Percentiles rank a stretch among this genome's conserved stretches.
phyloP scores from a whole-genome alignment of 495 filamentous ascomycete genomes.

The Talaromyces ruber region DNA sequence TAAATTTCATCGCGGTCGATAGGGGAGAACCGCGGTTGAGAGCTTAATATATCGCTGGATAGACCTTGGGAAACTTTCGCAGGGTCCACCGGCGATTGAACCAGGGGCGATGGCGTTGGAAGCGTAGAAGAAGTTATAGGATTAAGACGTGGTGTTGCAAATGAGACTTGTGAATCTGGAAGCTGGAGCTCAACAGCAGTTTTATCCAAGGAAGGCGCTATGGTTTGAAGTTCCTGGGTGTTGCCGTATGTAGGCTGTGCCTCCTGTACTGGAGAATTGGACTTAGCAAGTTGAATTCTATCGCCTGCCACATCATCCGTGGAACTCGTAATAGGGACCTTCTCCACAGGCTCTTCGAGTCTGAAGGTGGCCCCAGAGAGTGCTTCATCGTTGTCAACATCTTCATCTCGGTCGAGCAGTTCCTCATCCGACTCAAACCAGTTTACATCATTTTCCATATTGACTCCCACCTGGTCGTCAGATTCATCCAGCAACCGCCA shows the following conservation, averaged over 20 bases:
- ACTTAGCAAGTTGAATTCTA: constrained; percentile 11
- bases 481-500: constrained; percentile 68
- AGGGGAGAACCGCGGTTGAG: constrained; percentile 8
- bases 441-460: constrained; percentile 5
- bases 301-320: constrained; percentile 13
- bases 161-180: constrained; percentile 16
- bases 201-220: neutral
- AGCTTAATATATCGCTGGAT: neutral
- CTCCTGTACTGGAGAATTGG: constrained; percentile 1
- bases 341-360: neutral
- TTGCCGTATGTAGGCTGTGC: constrained; percentile 5
- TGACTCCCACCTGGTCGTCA: constrained; percentile 50
- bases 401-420: neutral
- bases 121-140: constrained; percentile 38
- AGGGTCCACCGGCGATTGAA: constrained; percentile 15
- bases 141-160: constrained; percentile 34
- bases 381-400: neutral
- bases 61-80: neutral
- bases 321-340: neutral
- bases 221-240: neutral
- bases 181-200: neutral
- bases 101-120: constrained; percentile 36
- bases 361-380: neutral
- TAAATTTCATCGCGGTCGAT: constrained; percentile 11
- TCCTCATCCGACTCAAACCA: constrained; percentile 1